These are phyloP conservation scores for Hanseniaspora lindneri DNA, from an alignment of 805 yeast genomes.

Conservation along the genomic window DNA sequence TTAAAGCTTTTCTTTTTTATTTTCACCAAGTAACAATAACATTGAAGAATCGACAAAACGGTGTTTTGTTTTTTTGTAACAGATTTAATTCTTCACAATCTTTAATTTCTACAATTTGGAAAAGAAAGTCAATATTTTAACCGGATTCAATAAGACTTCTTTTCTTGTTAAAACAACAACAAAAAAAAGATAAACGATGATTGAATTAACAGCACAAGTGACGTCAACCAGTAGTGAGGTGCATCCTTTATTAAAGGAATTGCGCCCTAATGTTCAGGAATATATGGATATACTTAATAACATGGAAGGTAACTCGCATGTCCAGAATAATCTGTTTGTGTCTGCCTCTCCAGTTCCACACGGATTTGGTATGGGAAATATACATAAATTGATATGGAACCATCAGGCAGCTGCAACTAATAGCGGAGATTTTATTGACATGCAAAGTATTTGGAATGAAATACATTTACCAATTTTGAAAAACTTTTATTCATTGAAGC, in stretches of 20 bases:
- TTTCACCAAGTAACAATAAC: slow-evolving; percentile 3
- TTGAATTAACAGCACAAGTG: slow-evolving; percentile 25
- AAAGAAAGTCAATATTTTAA: not conserved
- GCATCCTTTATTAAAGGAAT: slow-evolving; percentile 23
- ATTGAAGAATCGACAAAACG: slow-evolving; percentile 16
- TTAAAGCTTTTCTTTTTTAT: slow-evolving; percentile 17
- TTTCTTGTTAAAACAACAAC: slow-evolving; percentile 20
- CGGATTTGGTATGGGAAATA: slow-evolving; percentile 10
- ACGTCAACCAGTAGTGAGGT: slow-evolving; percentile 24
- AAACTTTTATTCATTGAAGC: slow-evolving; percentile 19
- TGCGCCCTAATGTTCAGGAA: slow-evolving; percentile 6
- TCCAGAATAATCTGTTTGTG: not conserved
- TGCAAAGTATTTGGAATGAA: slow-evolving; percentile 39
- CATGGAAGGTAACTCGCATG: not conserved
- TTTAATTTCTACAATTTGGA: too few species aligned
- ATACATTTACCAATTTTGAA: slow-evolving; percentile 53
- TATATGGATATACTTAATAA: slow-evolving; percentile 7
- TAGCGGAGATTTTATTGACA: slow-evolving; percentile 34
- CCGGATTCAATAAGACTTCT: slow-evolving; percentile 16
- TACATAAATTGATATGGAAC: slow-evolving; percentile 12
- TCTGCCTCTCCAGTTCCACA: not conserved
- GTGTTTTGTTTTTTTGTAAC: too few species aligned
- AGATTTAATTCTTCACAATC: too few species aligned
- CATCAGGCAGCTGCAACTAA: slow-evolving; percentile 9
- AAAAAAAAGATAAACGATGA: too few species aligned